Conservation (phyloP, 176 grass and related monocot species). For the Rhynchospora tenuis region DNA sequence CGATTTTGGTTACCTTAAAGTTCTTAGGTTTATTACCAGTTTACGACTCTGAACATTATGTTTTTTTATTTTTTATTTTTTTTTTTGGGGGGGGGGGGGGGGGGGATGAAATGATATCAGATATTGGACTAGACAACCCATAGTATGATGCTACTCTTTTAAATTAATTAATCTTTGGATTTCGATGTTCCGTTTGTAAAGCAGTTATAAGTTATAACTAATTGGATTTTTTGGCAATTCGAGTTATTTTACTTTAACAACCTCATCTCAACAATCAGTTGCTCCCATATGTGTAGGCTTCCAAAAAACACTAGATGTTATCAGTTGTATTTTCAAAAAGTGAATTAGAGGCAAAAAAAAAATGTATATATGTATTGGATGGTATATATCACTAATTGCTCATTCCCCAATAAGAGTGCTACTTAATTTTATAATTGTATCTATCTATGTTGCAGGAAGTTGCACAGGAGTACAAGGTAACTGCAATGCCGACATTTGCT, state of each 20-base stretch:
- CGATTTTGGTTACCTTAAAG: background rate
- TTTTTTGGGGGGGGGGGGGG: too few relatives aligned
- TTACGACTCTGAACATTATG: too few relatives aligned
- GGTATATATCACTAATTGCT: background rate
- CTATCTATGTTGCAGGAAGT: constrained; percentile 2
- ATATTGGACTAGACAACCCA: background rate
- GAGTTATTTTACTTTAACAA: background rate
- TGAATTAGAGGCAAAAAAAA: background rate
- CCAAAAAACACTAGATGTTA: background rate
- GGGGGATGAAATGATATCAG: background rate
- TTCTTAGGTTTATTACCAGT: too few relatives aligned
- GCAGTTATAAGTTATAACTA: background rate
- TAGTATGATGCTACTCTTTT: background rate
- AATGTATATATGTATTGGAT: background rate
- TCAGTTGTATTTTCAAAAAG: background rate
- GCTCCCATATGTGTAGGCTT: background rate
- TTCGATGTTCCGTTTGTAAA: background rate
- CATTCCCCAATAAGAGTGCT: background rate
- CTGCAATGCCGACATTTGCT: constrained; percentile 7
- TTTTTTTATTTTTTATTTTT: too few relatives aligned
- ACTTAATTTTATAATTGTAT: background rate
- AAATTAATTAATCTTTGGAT: background rate
- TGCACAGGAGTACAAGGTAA: background rate
- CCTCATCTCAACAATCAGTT: background rate
- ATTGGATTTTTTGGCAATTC: background rate